Evolutionary conservation across 2,329 filamentous ascomycete genomes (phyloP), one percentile per base, ranked within the genome.

Genomic region (Penicillium oxalicum): DNA sequence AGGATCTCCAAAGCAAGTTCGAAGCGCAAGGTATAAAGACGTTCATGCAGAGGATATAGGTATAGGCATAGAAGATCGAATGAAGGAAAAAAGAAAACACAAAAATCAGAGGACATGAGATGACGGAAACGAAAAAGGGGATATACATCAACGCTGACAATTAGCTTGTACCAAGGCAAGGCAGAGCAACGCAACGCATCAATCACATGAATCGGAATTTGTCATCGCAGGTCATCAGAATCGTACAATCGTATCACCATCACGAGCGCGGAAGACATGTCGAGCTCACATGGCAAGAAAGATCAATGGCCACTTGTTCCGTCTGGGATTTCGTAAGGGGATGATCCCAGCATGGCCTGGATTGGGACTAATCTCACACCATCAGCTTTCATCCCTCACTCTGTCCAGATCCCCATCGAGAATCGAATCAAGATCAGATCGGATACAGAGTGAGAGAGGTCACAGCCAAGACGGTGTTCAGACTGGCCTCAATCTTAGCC

Each of bases 161-260:
- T 49, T 41, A 27, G 38, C 34, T 45, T 39, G 36, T 18, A 45
- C 38, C 34, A 45, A 48, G 45, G 53, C 43, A 53, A 46, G 44
- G 46, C 41, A 48, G 51, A 47, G 44, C 44, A 50, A 53, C 50
- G 44, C 43, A 50, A 53, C 50, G 46, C 43, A 45, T 45, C 48
- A 58, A 44, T 44, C 42, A 44, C 42, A 44, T 13, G 40, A 51
- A 55, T 55, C 50, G 47, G 49, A 54, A 53, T 59, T 32, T 56
- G 56, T 62, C 56, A 58, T 63, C 56, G 56, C 54, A 61, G 60
- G 61, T 65, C 62, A 62, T 65, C 61, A 62, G 59, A 63, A 61
- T 65, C 62, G 60, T 65, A 65, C 62, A 65, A 61, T 63, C 62
- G 60, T 65, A 59, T 60, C 59, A 57, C 56, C 61, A 51, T 62